phyloP scores from a whole-genome alignment of 1,284 basidiomycete genomes.

The Cerioporus squamosus region DNA sequence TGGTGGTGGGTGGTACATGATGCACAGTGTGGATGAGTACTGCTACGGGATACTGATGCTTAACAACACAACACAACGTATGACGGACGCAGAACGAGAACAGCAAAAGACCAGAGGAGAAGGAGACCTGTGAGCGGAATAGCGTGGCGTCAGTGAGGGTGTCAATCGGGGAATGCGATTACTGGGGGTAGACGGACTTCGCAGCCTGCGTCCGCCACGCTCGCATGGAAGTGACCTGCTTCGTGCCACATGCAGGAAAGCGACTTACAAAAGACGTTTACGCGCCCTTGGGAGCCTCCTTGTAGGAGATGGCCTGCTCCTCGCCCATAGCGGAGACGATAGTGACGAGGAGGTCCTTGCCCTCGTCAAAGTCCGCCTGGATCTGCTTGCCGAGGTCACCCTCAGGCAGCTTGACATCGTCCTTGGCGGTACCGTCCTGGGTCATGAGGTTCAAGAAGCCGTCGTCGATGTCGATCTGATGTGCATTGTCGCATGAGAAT shows the following conservation, averaged over 20 bases:
- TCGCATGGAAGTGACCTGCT: not conserved
- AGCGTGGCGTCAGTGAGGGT: not conserved
- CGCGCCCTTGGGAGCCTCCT: slow-evolving; percentile 77
- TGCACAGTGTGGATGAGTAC: slow-evolving; percentile 24
- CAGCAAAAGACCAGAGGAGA: slow-evolving; percentile 20
- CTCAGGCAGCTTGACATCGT: slow-evolving; percentile 96
- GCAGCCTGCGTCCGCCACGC: too few species aligned
- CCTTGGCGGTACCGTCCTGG: slow-evolving; percentile 84
- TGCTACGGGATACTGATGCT: slow-evolving; percentile 29
- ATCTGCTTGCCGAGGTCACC: slow-evolving; percentile 84
- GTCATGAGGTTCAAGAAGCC: slow-evolving; percentile 96
- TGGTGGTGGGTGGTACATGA: slow-evolving; percentile 25
- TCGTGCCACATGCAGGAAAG: too few species aligned
- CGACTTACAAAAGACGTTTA: slow-evolving; percentile 26
- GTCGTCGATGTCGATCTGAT: slow-evolving; percentile 85
- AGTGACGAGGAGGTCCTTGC: slow-evolving; percentile 90
- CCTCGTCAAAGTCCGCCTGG: slow-evolving; percentile 75
- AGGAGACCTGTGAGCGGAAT: not conserved
- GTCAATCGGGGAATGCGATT: not conserved
- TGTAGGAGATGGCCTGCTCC: slow-evolving; percentile 88
- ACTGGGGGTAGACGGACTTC: not conserved
- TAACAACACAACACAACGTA: slow-evolving; percentile 25
- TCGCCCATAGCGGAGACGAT: slow-evolving; percentile 92
- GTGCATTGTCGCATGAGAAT: not conserved
- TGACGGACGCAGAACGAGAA: slow-evolving; percentile 23